Conservation (phyloP, 371 early-diverging fungal species). For the Mucor racemosus region DNA sequence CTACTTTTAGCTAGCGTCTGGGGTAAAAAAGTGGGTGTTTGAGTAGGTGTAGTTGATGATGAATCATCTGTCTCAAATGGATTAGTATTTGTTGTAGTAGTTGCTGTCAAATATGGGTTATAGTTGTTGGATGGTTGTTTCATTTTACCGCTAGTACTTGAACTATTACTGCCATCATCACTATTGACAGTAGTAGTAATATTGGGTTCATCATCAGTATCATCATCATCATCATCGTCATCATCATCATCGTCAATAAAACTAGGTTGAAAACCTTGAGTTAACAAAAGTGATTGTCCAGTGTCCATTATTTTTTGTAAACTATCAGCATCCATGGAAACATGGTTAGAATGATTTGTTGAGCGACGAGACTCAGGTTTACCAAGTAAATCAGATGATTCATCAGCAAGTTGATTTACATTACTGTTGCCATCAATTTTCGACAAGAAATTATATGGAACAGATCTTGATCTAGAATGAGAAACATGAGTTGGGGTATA, state of each 20-base stretch:
- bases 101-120: neutral
- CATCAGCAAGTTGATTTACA: neutral
- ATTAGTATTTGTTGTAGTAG: neutral
- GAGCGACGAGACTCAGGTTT: neutral
- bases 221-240: neutral
- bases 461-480: slow-evolving; percentile 43
- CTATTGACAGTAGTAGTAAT: neutral
- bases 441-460: slow-evolving; percentile 15
- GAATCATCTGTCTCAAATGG: slow-evolving; percentile 12
- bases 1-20: neutral
- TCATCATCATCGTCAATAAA: slow-evolving; percentile 18
- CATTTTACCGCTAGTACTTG: neutral
- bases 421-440: neutral
- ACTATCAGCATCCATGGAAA: slow-evolving; percentile 13
- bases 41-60: neutral
- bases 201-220: neutral
- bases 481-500: slow-evolving; percentile 2
- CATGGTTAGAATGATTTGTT: neutral
- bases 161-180: neutral
- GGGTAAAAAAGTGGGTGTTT: neutral
- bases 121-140: neutral
- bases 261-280: slow-evolving; percentile 34
- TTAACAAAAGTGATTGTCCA: slow-evolving; percentile 39
- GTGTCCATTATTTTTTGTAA: slow-evolving; percentile 27
- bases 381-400: neutral